phyloP scores from a whole-genome alignment of 179 eudicot species.

The Silene vulgaris region DNA sequence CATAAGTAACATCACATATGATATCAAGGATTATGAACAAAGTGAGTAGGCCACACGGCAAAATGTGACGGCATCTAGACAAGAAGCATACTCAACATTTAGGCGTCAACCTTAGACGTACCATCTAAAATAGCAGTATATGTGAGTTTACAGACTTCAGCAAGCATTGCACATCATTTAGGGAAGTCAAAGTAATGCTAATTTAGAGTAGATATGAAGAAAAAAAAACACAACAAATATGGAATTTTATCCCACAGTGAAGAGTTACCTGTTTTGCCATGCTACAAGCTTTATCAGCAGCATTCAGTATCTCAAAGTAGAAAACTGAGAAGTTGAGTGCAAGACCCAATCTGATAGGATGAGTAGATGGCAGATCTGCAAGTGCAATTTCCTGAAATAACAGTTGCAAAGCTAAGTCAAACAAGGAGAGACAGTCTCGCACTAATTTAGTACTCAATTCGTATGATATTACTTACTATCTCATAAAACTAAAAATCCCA shows the following conservation, averaged over 20 bases:
- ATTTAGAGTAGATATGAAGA: background rate
- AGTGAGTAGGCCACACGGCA: background rate
- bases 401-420: background rate
- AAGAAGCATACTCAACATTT: background rate
- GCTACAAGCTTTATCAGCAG: slow-evolving; percentile 61
- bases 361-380: slow-evolving; percentile 56
- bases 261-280: slow-evolving; percentile 65
- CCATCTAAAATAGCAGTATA: background rate
- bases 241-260: background rate
- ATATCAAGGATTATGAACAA: too few relatives aligned
- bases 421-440: background rate
- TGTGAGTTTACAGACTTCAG: background rate
- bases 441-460: background rate
- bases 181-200: background rate
- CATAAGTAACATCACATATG: too few relatives aligned
- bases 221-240: background rate
- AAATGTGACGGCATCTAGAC: background rate
- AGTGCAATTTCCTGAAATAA: slow-evolving; percentile 47
- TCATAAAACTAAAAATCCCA: background rate
- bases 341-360: slow-evolving; percentile 63
- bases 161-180: background rate
- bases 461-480: background rate
- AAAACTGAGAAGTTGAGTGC: slow-evolving; percentile 68
- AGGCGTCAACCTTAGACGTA: background rate
- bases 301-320: slow-evolving; percentile 63